Conservation (phyloP, 2,329 filamentous ascomycete genomes). For the Pseudocercospora cruenta region DNA sequence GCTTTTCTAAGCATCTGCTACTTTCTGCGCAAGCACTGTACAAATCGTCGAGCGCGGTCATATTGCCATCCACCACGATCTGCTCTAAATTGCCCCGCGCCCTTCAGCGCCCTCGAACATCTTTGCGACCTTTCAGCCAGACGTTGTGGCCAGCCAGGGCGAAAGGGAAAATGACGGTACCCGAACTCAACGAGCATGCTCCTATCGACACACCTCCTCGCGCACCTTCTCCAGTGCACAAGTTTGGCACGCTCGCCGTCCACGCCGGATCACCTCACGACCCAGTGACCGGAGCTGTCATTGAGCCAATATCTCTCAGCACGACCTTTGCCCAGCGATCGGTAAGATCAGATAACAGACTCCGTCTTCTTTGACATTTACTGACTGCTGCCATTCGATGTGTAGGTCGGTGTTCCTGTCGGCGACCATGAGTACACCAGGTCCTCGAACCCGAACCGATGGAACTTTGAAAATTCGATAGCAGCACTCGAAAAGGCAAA, state of each 20-base stretch:
- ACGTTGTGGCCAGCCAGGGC: background rate
- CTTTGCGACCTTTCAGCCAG: background rate
- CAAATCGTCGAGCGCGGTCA: background rate
- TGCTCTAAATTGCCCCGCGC: background rate
- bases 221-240: slow-evolving; percentile 72
- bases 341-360: background rate
- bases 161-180: slow-evolving; percentile 31
- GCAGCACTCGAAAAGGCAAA: slow-evolving; percentile 91
- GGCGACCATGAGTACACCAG: slow-evolving; percentile 92
- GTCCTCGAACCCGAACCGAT: slow-evolving; percentile 90
- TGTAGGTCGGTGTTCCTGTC: slow-evolving; percentile 80
- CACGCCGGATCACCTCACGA: slow-evolving; percentile 93
- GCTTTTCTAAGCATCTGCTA: background rate
- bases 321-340: slow-evolving; percentile 85
- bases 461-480: slow-evolving; percentile 90
- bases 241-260: slow-evolving; percentile 91
- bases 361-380: background rate
- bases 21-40: background rate
- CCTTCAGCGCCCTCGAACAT: background rate
- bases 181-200: slow-evolving; percentile 26
- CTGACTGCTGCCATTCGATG: slow-evolving; percentile 34
- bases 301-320: slow-evolving; percentile 92
- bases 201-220: slow-evolving; percentile 74
- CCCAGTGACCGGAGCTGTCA: slow-evolving; percentile 89
- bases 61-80: background rate